These are phyloP conservation scores for Yamadazyma phyllophila DNA, from an alignment of 805 yeast species.

Conservation along the genomic window DNA sequence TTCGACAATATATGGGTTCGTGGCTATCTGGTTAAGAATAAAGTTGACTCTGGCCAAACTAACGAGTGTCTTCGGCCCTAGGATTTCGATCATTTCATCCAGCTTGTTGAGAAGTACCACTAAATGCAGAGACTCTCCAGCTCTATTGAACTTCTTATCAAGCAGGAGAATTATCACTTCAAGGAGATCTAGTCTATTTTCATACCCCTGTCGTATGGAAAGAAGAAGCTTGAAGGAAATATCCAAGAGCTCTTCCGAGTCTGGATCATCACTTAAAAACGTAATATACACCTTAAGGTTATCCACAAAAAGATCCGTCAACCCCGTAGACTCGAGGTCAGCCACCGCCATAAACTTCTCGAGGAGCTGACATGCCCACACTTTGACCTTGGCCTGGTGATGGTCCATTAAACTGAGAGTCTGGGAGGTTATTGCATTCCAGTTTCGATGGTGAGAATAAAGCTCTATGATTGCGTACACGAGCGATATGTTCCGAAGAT, in stretches of 20 bases:
- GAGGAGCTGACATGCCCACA: slow-evolving; percentile 18
- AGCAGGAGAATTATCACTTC: slow-evolving; percentile 17
- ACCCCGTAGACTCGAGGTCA: slow-evolving; percentile 21
- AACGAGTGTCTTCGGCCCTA: slow-evolving; percentile 6
- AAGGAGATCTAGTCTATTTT: slow-evolving; percentile 22
- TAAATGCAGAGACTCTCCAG: slow-evolving; percentile 8
- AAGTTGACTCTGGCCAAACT: slow-evolving; percentile 23
- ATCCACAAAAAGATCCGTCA: slow-evolving; percentile 25
- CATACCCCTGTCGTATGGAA: not conserved
- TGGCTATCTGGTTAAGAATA: slow-evolving; percentile 28
- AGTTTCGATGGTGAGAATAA: slow-evolving; percentile 13
- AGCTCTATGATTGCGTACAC: slow-evolving; percentile 20
- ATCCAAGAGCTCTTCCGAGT: slow-evolving; percentile 1
- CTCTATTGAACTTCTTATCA: slow-evolving; percentile 15
- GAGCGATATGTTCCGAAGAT: slow-evolving; percentile 16
- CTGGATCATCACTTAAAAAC: not conserved
- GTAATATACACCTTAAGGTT: slow-evolving; percentile 13
- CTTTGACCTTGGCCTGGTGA: slow-evolving; percentile 26
- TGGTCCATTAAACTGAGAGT: slow-evolving; percentile 35
- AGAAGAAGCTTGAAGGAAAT: slow-evolving; percentile 2
- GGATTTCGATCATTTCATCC: not conserved
- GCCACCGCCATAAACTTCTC: not conserved
- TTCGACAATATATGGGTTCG: slow-evolving; percentile 28
- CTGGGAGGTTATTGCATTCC: slow-evolving; percentile 31
- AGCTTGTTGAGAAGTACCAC: slow-evolving; percentile 1